These are phyloP conservation scores for Solanum hybrid DNA, from an alignment of 305 asterid species.

Conservation along the genomic window DNA sequence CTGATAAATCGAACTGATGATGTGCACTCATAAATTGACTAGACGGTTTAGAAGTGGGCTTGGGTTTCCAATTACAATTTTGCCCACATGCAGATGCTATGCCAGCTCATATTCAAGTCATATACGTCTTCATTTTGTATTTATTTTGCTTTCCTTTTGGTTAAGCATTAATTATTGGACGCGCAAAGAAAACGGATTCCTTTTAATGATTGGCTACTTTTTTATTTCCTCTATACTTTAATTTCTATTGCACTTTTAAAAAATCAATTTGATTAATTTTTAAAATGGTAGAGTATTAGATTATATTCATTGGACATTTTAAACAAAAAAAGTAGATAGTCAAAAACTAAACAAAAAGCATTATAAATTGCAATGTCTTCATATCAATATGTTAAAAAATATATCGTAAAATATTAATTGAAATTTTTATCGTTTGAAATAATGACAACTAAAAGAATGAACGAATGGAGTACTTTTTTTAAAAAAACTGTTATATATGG, in stretches of 20 bases:
- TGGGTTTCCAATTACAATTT: not conserved
- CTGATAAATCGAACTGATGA: not conserved
- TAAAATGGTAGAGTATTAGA: fast-evolving
- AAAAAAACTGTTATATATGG: not conserved
- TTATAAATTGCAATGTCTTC: too few species aligned
- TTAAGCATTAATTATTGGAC: not conserved
- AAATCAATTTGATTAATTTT: not conserved
- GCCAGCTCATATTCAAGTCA: not conserved
- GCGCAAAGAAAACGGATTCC: slow-evolving; percentile 4
- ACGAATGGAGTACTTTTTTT: not conserved
- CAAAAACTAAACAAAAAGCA: not conserved
- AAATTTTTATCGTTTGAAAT: not conserved
- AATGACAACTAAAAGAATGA: not conserved
- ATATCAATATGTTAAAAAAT: too few species aligned
- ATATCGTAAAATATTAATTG: too few species aligned
- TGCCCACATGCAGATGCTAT: not conserved
- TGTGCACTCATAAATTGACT: not conserved
- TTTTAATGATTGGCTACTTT: slow-evolving; percentile 12
- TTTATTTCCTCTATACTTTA: not conserved
- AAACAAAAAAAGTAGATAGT: too few species aligned
- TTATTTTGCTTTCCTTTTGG: not conserved
- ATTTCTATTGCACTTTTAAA: fast-evolving
- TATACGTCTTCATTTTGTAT: not conserved
- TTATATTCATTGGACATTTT: too few species aligned
- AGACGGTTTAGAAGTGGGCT: not conserved